phyloP scores from a whole-genome alignment of 2,329 filamentous ascomycete genomes.

The Aaosphaeria arxii region DNA sequence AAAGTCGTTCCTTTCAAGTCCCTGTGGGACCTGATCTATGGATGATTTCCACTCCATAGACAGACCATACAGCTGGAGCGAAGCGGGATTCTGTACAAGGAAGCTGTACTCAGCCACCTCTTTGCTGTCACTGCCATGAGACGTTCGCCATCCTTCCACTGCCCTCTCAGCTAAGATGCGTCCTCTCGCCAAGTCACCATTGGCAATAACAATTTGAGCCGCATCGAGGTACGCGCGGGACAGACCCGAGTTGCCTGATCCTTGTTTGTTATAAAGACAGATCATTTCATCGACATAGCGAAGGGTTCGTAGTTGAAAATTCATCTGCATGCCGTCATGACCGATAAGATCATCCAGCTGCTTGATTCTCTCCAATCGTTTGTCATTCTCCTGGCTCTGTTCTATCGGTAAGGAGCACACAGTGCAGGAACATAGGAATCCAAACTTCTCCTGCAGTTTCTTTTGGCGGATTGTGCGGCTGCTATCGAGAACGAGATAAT shows the following conservation, averaged over 20 bases:
- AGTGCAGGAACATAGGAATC: slow-evolving; percentile 34
- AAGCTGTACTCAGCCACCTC: slow-evolving; percentile 11
- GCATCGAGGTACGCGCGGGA: slow-evolving; percentile 22
- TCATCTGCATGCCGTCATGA: slow-evolving; percentile 9
- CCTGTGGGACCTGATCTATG: slow-evolving; percentile 12
- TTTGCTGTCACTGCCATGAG: slow-evolving; percentile 14
- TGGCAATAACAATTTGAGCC: slow-evolving; percentile 20
- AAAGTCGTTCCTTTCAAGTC: slow-evolving; percentile 11
- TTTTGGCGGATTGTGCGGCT: slow-evolving; percentile 19
- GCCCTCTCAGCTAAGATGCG: slow-evolving; percentile 22
- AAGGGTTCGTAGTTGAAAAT: slow-evolving; percentile 8
- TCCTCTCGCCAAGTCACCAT: slow-evolving; percentile 31
- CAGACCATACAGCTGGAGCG: slow-evolving; percentile 10
- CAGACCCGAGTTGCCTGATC: slow-evolving; percentile 15
- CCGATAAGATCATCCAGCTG: slow-evolving; percentile 20
- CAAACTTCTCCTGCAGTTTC: slow-evolving; percentile 25
- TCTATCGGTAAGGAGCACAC: slow-evolving; percentile 35
- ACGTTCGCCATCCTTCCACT: slow-evolving; percentile 5
- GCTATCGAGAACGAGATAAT: slow-evolving; percentile 22
- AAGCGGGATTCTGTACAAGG: slow-evolving; percentile 10
- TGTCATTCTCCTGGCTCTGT: slow-evolving; percentile 31
- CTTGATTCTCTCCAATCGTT: slow-evolving; percentile 17
- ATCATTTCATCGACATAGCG: slow-evolving; percentile 22
- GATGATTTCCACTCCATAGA: slow-evolving; percentile 20
- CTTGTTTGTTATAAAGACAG: slow-evolving; percentile 22